Evolutionary conservation across 2,329 filamentous ascomycete species (phyloP).

Genomic region (Aspergillus ibericus): DNA sequence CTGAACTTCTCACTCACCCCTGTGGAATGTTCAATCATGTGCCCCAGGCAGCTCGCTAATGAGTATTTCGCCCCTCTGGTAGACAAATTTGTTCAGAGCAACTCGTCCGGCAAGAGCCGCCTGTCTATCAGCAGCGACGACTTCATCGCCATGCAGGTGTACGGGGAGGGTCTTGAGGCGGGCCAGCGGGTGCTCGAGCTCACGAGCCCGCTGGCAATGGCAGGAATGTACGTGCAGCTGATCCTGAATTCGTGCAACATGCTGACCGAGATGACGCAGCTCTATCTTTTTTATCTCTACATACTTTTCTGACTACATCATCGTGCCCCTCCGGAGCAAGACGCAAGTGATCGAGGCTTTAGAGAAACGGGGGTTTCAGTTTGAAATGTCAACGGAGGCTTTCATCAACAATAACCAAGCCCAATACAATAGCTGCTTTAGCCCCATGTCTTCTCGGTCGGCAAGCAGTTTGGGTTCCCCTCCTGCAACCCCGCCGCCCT

Average conservation of each 20-base stretch:
- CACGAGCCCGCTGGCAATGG: constrained; percentile 84
- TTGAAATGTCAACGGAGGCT: constrained; percentile 68
- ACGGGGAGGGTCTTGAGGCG: constrained; percentile 85
- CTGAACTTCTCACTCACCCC: constrained; percentile 92
- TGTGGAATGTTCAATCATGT: constrained; percentile 89
- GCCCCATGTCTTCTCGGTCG: constrained; percentile 32
- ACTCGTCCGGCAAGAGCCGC: constrained; percentile 42
- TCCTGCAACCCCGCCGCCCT: constrained; percentile 72
- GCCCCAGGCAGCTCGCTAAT: constrained; percentile 71
- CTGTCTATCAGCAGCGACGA: constrained; percentile 78
- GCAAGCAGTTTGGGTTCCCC: constrained; percentile 30
- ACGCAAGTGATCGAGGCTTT: constrained; percentile 74
- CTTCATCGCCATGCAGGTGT: constrained; percentile 86
- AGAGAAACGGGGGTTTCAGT: constrained; percentile 77
- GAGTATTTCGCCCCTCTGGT: constrained; percentile 75
- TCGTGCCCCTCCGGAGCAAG: constrained; percentile 76
- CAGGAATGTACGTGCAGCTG: constrained; percentile 66
- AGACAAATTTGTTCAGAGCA: constrained; percentile 56
- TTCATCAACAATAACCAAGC: constrained; percentile 61
- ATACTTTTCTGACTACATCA: constrained; percentile 96
- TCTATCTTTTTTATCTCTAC: constrained; percentile 99
- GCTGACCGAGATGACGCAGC: constrained; percentile 34
- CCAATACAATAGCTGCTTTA: constrained; percentile 42
- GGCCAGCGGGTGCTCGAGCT: constrained; percentile 88
- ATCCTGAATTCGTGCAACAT: background rate